Evolutionary conservation across 2,329 filamentous ascomycete genomes (phyloP).

Genomic region (Sporothrix globosa): DNA sequence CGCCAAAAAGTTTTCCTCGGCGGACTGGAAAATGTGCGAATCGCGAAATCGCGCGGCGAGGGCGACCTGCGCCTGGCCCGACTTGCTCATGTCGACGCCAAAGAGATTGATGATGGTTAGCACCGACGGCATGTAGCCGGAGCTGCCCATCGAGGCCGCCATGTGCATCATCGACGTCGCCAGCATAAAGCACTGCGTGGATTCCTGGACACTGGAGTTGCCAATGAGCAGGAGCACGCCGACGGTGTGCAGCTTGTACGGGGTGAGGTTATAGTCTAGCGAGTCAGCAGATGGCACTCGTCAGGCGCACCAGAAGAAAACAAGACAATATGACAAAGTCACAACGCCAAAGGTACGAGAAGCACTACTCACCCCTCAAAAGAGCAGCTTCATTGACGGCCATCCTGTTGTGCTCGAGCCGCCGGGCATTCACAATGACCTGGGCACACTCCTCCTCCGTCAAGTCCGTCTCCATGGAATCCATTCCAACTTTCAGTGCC

Average conservation of each 20-base stretch:
- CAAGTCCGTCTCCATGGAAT: neutral
- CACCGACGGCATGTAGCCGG: conserved; percentile 45
- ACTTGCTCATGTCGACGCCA: conserved; percentile 29
- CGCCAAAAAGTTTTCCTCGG: conserved; percentile 37
- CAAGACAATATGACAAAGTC: too few relatives aligned
- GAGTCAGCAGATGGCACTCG: neutral
- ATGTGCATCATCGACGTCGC: conserved; percentile 45
- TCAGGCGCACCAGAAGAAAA: too few relatives aligned
- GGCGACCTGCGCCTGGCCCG: neutral
- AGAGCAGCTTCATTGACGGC: neutral
- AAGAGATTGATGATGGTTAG: conserved; percentile 41
- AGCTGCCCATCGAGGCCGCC: conserved; percentile 38
- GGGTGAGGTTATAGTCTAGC: conserved; percentile 38
- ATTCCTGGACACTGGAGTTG: neutral
- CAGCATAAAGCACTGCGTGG: conserved; percentile 35
- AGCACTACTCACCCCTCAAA: neutral
- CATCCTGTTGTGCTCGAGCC: neutral
- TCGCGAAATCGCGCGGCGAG: conserved; percentile 20
- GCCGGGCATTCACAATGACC: neutral
- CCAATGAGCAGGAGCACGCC: conserved; percentile 39
- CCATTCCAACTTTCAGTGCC: conserved; percentile 15
- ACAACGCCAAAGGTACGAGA: neutral
- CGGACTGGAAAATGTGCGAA: conserved; percentile 37
- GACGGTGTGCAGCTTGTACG: conserved; percentile 44
- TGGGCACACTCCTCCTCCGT: conserved; percentile 26